Percentiles rank a stretch among this genome's conserved stretches.
Conservation (phyloP, 768 basidiomycete species). For the Punctularia strigosozonata region DNA sequence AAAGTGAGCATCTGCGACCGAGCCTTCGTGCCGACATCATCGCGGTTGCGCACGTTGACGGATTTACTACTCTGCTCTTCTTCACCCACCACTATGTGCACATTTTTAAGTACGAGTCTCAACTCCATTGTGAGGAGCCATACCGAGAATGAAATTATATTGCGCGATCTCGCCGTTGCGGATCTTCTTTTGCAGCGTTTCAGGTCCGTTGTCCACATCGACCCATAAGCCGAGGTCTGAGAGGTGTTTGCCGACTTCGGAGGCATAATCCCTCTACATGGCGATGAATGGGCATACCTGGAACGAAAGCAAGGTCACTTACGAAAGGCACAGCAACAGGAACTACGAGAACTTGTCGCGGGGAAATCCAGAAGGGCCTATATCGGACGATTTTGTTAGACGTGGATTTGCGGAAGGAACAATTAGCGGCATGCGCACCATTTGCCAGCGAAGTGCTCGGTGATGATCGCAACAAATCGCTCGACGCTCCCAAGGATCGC, state of each 20-base stretch:
- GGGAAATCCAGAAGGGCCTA: constrained; percentile 98
- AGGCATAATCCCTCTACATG: constrained; percentile 78
- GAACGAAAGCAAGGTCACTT: constrained; percentile 21
- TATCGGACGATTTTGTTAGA: background rate
- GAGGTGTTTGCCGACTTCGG: constrained; percentile 63
- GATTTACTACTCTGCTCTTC: constrained; percentile 79
- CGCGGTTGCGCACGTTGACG: constrained; percentile 93
- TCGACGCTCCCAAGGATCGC: constrained; percentile 92
- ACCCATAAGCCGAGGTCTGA: constrained; percentile 65
- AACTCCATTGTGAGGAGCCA: constrained; percentile 13
- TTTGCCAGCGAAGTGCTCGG: constrained; percentile 95
- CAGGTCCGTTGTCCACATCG: constrained; percentile 85
- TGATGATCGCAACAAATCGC: constrained; percentile 93
- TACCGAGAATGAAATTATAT: constrained; percentile 96
- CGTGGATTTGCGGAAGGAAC: background rate
- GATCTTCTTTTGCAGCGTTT: constrained; percentile 95
- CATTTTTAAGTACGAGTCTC: background rate
- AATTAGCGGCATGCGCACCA: constrained; percentile 51
- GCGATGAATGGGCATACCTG: constrained; percentile 9
- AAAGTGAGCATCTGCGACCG: constrained; percentile 66
- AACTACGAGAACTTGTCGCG: constrained; percentile 90
- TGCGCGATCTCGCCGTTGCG: constrained; percentile 95
- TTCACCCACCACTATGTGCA: constrained; percentile 74
- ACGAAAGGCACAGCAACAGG: constrained; percentile 88
- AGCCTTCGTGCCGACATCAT: constrained; percentile 81